Evolutionary conservation across 1,284 basidiomycete species (phyloP).

Genomic region (Caloboletus inedulis): DNA sequence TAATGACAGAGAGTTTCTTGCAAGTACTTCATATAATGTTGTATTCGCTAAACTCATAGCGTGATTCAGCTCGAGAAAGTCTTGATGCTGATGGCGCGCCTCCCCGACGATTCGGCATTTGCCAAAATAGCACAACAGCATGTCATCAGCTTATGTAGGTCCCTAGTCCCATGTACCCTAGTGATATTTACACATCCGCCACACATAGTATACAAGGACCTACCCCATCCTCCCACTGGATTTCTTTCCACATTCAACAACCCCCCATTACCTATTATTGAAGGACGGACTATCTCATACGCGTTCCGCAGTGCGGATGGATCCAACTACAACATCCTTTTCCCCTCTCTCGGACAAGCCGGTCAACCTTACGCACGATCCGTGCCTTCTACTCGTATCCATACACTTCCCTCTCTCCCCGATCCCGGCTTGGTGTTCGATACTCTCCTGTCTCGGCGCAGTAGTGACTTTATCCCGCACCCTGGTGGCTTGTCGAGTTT

Average conservation of each 20-base stretch:
- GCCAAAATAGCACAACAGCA: conserved; percentile 43
- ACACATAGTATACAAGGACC: conserved; percentile 54
- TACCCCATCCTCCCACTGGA: conserved; percentile 62
- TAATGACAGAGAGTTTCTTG: conserved; percentile 58
- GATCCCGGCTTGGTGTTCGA: conserved; percentile 73
- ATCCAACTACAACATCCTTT: conserved; percentile 54
- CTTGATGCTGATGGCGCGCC: conserved; percentile 52
- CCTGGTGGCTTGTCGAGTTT: conserved; percentile 62
- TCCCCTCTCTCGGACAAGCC: conserved; percentile 57
- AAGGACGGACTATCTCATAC: conserved; percentile 35
- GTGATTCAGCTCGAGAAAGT: conserved; percentile 51
- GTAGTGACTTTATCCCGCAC: conserved; percentile 47
- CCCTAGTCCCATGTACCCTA: not conserved
- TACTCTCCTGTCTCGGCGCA: conserved; percentile 53
- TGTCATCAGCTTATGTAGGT: conserved; percentile 50
- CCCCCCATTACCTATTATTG: not conserved
- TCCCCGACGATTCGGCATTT: conserved; percentile 35
- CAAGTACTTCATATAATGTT: conserved; percentile 22
- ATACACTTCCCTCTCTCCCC: conserved; percentile 52
- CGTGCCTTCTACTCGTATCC: conserved; percentile 52
- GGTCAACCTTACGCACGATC: conserved; percentile 69
- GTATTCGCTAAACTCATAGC: conserved; percentile 2
- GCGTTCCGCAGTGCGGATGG: conserved; percentile 56
- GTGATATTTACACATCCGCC: not conserved
- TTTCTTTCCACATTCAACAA: conserved; percentile 39